Conservation (phyloP, 2,329 filamentous ascomycete genomes). For the Parascedosporium putredinis region DNA sequence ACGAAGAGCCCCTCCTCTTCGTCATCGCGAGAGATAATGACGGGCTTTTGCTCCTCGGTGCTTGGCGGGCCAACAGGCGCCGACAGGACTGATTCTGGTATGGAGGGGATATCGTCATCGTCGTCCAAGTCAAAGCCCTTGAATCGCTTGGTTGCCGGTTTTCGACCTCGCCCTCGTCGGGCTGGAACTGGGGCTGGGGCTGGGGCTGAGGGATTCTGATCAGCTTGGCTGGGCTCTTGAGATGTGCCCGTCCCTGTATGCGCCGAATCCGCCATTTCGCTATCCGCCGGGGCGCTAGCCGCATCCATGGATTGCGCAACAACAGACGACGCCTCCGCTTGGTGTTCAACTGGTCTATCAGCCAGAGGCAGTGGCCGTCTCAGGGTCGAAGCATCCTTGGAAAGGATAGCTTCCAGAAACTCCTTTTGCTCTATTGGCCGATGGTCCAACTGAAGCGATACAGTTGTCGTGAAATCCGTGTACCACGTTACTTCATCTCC, state of each 20-base stretch:
- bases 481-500: constrained; percentile 53
- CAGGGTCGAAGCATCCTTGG: constrained; percentile 63
- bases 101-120: constrained; percentile 24
- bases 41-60: constrained; percentile 6
- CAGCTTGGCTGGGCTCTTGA: constrained; percentile 5
- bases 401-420: constrained; percentile 81
- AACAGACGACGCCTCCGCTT: constrained; percentile 13
- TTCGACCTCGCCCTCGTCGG: constrained; percentile 24
- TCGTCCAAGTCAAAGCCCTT: constrained; percentile 55
- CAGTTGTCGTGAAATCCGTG: constrained; percentile 53
- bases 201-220: constrained; percentile 11
- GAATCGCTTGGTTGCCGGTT: constrained; percentile 48
- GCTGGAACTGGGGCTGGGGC: neutral
- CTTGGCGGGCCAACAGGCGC: constrained; percentile 7
- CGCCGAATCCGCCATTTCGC: constrained; percentile 2
- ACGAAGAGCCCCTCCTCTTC: constrained; percentile 44
- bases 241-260: neutral
- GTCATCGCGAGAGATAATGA: too few relatives aligned
- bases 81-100: constrained; percentile 9
- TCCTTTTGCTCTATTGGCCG: constrained; percentile 81
- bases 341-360: constrained; percentile 8
- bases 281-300: neutral
- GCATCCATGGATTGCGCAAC: neutral
- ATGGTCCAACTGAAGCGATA: constrained; percentile 66
- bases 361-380: constrained; percentile 54